These are phyloP conservation scores for Gentiana dahurica DNA, from an alignment of 257 asterid genomes.

Conservation along the genomic window DNA sequence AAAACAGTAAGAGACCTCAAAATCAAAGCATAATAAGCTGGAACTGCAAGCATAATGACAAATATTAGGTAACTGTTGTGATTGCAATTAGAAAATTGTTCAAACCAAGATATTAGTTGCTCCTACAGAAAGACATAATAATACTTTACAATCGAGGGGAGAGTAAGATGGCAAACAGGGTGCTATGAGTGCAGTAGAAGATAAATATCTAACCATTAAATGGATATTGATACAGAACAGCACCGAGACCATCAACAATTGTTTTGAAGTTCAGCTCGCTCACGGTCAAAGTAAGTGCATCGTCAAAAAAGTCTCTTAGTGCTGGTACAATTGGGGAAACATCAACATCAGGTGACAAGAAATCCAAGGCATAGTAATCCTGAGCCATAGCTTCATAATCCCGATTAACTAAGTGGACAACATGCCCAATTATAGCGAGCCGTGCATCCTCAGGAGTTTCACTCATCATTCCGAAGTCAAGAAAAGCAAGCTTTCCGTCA, in stretches of 20 bases:
- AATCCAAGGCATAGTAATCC: conserved; percentile 90
- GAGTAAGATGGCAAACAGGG: background rate
- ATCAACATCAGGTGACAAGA: conserved; percentile 85
- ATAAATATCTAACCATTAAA: conserved; percentile 54
- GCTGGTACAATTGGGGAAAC: conserved; percentile 97
- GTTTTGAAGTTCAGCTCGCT: conserved; percentile 96
- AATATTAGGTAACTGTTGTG: conserved; percentile 15
- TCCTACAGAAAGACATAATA: background rate
- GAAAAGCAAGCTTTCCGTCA: conserved; percentile 96
- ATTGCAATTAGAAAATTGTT: background rate
- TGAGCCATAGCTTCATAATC: conserved; percentile 99
- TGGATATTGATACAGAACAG: conserved; percentile 83
- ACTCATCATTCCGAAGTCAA: conserved; percentile 99
- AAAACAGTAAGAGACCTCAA: conserved; percentile 96
- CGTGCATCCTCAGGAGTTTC: conserved; percentile 99
- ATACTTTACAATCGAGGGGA: background rate
- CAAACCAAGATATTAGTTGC: background rate
- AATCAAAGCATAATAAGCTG: conserved; percentile 95
- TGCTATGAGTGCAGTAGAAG: conserved; percentile 7
- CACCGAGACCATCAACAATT: conserved; percentile 90
- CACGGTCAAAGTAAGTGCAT: conserved; percentile 83
- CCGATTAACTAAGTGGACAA: conserved; percentile 96
- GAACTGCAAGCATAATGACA: conserved; percentile 57
- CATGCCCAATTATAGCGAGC: conserved; percentile 94
- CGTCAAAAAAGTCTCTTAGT: conserved; percentile 72